These are phyloP conservation scores for Arxiozyma bovina DNA, from an alignment of 1,139 yeast species.

Conservation along the genomic window DNA sequence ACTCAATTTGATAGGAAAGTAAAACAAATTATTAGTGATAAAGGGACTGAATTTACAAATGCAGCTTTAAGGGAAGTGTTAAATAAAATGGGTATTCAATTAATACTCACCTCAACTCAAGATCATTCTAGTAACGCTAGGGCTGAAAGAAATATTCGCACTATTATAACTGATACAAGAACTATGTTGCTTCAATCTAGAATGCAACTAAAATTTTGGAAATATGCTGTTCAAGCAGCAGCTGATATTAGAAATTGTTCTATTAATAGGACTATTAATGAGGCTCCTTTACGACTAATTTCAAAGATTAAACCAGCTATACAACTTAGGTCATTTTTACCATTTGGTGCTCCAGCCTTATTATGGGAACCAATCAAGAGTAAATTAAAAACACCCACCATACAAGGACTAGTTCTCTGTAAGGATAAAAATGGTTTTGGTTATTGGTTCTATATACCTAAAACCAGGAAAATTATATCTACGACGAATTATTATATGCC, in stretches of 20 bases:
- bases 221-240: slow-evolving; percentile 5
- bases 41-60: slow-evolving; percentile 6
- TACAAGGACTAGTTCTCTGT: neutral
- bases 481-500: neutral
- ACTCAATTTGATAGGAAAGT: slow-evolving; percentile 4
- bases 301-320: neutral
- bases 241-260: slow-evolving; percentile 4
- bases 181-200: slow-evolving; percentile 1
- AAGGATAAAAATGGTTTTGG: slow-evolving; percentile 2
- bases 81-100: slow-evolving; percentile 2
- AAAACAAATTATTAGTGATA: slow-evolving; percentile 1
- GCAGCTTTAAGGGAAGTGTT: neutral
- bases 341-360: slow-evolving; percentile 2
- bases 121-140: slow-evolving; percentile 5
- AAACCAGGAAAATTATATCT: neutral
- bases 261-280: neutral
- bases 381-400: neutral
- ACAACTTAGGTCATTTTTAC: slow-evolving; percentile 1
- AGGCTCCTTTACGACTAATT: neutral
- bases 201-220: slow-evolving; percentile 4
- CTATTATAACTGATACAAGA: slow-evolving; percentile 3
- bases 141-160: slow-evolving; percentile 5
- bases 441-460: slow-evolving; percentile 3
- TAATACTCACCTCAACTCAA: neutral
- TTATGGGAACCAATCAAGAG: neutral